Evolutionary conservation across 768 basidiomycete genomes (phyloP).

Genomic region (Trametes cinnabarina): DNA sequence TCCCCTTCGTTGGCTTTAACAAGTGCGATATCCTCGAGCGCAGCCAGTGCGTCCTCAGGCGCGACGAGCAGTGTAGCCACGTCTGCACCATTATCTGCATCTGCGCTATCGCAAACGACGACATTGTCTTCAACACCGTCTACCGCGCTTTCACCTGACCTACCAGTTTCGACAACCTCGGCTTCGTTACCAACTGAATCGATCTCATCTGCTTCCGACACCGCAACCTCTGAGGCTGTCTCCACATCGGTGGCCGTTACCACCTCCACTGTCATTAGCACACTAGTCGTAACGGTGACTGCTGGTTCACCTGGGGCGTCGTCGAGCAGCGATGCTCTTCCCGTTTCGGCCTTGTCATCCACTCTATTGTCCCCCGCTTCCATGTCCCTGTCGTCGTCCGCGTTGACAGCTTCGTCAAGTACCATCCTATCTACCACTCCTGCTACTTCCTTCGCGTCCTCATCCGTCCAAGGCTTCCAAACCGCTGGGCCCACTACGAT

Average conservation of each 20-base stretch:
- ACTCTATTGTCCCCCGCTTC: not conserved
- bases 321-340: not conserved
- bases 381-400: not conserved
- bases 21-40: not conserved
- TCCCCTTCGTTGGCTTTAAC: constrained; percentile 38
- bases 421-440: not conserved
- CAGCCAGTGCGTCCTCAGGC: not conserved
- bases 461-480: not conserved
- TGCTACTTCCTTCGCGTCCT: not conserved
- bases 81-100: not conserved
- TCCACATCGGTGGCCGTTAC: constrained; percentile 3
- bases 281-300: constrained; percentile 26
- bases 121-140: not conserved
- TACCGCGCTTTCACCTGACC: not conserved
- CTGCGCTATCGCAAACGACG: not conserved
- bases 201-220: not conserved
- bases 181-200: not conserved
- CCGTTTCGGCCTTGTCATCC: too few relatives aligned
- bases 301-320: constrained; percentile 1
- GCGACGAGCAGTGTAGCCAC: constrained; percentile 34
- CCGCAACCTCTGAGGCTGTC: not conserved
- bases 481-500: constrained; percentile 3
- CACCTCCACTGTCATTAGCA: constrained; percentile 25
- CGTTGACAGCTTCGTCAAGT: not conserved
- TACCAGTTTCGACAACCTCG: not conserved